These are phyloP conservation scores for Fallopia convolvulus DNA, from an alignment of 148 eudicot genomes.

Conservation along the genomic window DNA sequence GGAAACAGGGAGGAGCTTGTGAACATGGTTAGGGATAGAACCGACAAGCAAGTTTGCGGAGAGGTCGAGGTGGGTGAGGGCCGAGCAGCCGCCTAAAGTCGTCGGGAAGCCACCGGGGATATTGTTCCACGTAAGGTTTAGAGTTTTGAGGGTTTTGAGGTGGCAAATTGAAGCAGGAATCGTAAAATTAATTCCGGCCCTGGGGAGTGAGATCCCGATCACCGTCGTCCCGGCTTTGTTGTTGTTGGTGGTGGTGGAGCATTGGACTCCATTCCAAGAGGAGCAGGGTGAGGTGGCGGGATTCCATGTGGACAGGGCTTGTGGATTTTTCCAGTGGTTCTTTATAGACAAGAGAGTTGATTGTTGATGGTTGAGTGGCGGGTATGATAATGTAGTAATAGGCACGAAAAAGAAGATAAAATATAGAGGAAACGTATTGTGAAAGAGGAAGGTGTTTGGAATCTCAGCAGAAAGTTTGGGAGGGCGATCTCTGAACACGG, in stretches of 20 bases:
- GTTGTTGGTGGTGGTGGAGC: constrained; percentile 24
- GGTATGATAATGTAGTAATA: constrained; percentile 48
- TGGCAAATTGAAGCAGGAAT: constrained; percentile 55
- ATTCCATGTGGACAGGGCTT: constrained; percentile 40
- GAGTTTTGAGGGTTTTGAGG: constrained; percentile 32
- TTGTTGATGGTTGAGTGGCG: constrained; percentile 29
- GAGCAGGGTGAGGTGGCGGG: constrained; percentile 41
- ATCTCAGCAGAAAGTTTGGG: too few species aligned
- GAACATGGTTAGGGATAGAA: constrained; percentile 42
- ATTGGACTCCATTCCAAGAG: constrained; percentile 47
- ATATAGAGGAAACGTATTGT: too few species aligned
- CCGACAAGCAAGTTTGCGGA: constrained; percentile 54
- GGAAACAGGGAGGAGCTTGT: constrained; percentile 32
- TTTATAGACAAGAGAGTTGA: constrained; percentile 37
- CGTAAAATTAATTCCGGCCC: constrained; percentile 11
- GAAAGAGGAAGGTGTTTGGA: too few species aligned
- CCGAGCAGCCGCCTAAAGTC: constrained; percentile 38
- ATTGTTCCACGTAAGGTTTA: constrained; percentile 38
- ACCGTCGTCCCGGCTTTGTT: constrained; percentile 24
- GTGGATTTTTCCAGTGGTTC: constrained; percentile 33
- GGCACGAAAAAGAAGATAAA: constrained; percentile 22
- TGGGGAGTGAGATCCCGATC: constrained; percentile 24
- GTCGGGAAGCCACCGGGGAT: constrained; percentile 46
- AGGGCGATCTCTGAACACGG: too few species aligned
- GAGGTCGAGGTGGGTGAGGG: constrained; percentile 36